Percentiles rank a stretch among this genome's conserved stretches.
Evolutionary conservation across 2,329 filamentous ascomycete genomes (phyloP).

Genomic region (Ilyonectria mors-panacis): DNA sequence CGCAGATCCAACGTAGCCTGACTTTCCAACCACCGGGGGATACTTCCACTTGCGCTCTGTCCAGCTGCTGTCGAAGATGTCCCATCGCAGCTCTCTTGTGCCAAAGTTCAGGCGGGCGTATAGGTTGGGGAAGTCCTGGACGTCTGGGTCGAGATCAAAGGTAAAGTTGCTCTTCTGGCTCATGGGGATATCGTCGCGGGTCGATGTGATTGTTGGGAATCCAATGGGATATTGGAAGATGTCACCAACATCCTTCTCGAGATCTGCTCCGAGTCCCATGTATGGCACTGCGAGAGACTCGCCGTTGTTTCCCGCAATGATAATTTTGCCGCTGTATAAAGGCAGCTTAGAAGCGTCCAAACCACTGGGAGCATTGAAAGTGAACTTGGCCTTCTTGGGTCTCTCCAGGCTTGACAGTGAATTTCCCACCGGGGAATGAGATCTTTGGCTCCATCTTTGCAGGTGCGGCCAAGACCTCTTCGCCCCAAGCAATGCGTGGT

Average conservation of each 20-base stretch:
- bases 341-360: conserved; percentile 20
- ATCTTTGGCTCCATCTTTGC: not conserved
- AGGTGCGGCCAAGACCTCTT: not conserved
- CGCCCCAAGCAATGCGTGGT: conserved; percentile 8
- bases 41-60: conserved; percentile 28
- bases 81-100: conserved; percentile 41
- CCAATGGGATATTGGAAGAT: conserved; percentile 4
- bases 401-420: conserved; percentile 18
- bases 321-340: conserved; percentile 25
- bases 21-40: conserved; percentile 13
- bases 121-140: conserved; percentile 39
- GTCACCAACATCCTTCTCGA: conserved; percentile 6
- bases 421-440: conserved; percentile 11
- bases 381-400: conserved; percentile 19
- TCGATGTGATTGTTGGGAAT: conserved; percentile 4
- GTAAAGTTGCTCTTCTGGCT: conserved; percentile 18
- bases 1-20: conserved; percentile 26
- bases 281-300: conserved; percentile 19
- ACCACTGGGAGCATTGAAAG: conserved; percentile 16
- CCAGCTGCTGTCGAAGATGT: conserved; percentile 31
- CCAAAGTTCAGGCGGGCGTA: conserved; percentile 42
- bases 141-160: conserved; percentile 32
- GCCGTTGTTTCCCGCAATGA: conserved; percentile 19
- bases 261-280: conserved; percentile 9
- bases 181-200: conserved; percentile 1